These are phyloP conservation scores for Phytophthora melonis DNA, from an alignment of 352 stramenopile genomes.

Conservation along the genomic window DNA sequence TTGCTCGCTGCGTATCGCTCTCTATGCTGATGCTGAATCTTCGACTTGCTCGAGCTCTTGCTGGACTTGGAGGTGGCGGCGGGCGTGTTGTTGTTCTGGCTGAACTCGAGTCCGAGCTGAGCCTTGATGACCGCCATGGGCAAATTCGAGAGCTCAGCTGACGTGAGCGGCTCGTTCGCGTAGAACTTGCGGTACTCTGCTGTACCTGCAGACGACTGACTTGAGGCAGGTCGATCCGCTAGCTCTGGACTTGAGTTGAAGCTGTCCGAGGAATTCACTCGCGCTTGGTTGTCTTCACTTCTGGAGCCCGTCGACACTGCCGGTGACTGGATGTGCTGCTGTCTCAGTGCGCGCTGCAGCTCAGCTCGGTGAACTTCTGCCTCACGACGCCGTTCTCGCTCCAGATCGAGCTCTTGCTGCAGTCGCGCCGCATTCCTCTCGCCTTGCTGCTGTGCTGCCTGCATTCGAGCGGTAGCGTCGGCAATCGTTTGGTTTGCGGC, in stretches of 20 bases:
- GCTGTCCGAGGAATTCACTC: constrained; percentile 4
- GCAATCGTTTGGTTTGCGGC: constrained; percentile 72
- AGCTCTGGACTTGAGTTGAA: constrained; percentile 27
- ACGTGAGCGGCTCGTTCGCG: constrained; percentile 69
- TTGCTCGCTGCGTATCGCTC: constrained; percentile 29
- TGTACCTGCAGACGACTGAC: constrained; percentile 11
- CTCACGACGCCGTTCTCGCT: constrained; percentile 65
- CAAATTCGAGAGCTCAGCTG: constrained; percentile 71
- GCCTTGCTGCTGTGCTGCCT: constrained; percentile 66
- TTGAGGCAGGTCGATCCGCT: constrained; percentile 20
- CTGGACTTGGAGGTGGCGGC: neutral
- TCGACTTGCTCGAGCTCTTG: constrained; percentile 27
- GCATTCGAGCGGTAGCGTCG: constrained; percentile 57
- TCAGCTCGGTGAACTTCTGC: constrained; percentile 70
- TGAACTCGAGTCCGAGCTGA: constrained; percentile 74
- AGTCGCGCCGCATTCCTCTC: constrained; percentile 46
- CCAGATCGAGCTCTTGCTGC: constrained; percentile 65
- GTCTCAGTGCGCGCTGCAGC: constrained; percentile 55
- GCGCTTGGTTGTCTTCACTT: constrained; percentile 22
- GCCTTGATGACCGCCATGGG: constrained; percentile 79
- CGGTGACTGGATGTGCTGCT: constrained; percentile 39
- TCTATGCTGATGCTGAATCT: constrained; percentile 34
- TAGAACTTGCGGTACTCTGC: constrained; percentile 68
- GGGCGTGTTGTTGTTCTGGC: constrained; percentile 19
- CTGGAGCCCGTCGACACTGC: constrained; percentile 12